Base-by-base conservation (phyloP, 371 early-diverging fungal genomes). In the Mucor lusitanicus region DNA sequence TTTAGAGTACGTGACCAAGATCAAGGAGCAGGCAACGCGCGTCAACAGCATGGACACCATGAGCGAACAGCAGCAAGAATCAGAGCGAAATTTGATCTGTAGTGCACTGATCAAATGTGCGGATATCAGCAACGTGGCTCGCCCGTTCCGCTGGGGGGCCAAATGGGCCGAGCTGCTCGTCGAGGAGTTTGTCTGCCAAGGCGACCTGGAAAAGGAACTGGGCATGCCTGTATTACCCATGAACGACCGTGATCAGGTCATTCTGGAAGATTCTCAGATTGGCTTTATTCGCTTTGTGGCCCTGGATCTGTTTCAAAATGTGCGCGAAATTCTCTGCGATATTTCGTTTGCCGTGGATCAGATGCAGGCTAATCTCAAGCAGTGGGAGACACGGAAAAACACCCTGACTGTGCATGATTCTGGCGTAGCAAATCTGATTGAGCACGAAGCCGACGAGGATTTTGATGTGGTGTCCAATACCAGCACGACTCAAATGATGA, bases 31-130 rank as follows among this genome's bases (percentile, higher is more conserved):
- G 63, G 74, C 80, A 39, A 64, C 76, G 39, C 81, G 89, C 35
- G 44, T 55, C 12, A 64, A 37, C 32, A 59, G 65, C 55, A 39
- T 56, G 12, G 46, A 59, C 27, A 28, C 54, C 15, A 50, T 64
- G 37, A 59, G 63, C 19, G 53, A 15, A 6, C 54, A 72, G 17
- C 56, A 46, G 23, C 53, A 67, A 40, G 81, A 82, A 50, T 71
- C 80, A 39, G 89, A 88, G 58, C 70, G 83, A 21, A 25, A 83
- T n/a, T 64, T 85, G 48, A 76, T 94, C 9, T 87, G 88, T 19
- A 87, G 87, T 46, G 89, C 87, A 5, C 70, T 94, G 7, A 90
- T 94, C 69, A 94, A 94, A 74, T 93, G 93, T 76, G 90, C 94
- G n/a, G 95, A 94, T 65, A 90, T 94, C 57, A 90, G 90, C 69